Evolutionary conservation across 2,329 filamentous ascomycete genomes (phyloP), one percentile per base, ranked within the genome.

Genomic region (Tolypocladium capitatum): DNA sequence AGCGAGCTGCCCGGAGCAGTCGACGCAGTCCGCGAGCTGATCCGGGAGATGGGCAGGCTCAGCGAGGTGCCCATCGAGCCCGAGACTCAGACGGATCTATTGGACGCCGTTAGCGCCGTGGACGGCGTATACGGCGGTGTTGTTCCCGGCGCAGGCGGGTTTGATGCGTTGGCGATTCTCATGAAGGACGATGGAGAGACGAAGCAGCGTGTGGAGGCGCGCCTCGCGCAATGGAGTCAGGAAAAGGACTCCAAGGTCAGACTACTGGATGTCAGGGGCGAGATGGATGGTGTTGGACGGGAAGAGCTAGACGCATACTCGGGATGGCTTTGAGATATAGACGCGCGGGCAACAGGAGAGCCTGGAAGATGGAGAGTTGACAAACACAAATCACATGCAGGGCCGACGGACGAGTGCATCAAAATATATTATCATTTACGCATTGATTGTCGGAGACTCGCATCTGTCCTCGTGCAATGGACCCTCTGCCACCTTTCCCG

Each of bases 61-160:
- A 86, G 85, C 46, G 80, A 73, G 1, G 90, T 95, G 8, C 89
- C 90, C 4, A 90, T 98, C 54, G 92, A 98, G 71, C 92, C 92
- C 0, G 72, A 72, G 38, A 81, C 84, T 55, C 92, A 98, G 73
- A 95, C 88, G 2, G 77, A 79, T 59, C 71, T 98, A 50, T 69
- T 98, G 33, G 85, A 98, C 65, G 85, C 81, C 10, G 74, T 91
- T 49, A 76, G 68, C n/a, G 59, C 56, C 4, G 68, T 96, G 1
- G 75, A 84, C 0, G 92, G 91, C 6, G 89, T 97, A 3, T 78
- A 90, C 53, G 90, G 89, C 1, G 92, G 90, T 0, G 88, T 97
- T 0, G 92, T 96, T 0, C 92, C 92, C 0, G 92, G 92, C 0
- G 92, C 92, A 0, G 92, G 92, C 10, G 92, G 92, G 0, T 96